Evolutionary conservation across 2,329 filamentous ascomycete species (phyloP).

Genomic region (Pseudogymnoascus sp.): DNA sequence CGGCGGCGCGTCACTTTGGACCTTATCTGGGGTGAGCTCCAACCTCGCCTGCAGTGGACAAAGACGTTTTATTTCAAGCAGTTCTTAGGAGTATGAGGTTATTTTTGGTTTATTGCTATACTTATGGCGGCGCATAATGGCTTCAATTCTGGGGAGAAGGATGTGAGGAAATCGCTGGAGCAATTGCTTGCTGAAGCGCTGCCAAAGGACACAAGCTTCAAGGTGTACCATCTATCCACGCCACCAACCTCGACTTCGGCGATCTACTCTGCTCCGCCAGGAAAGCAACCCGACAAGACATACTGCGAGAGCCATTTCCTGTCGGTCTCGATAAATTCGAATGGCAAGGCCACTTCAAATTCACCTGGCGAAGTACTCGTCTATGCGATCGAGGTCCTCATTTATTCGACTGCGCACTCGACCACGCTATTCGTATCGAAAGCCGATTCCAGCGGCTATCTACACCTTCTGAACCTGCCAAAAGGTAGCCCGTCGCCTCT

Average conservation of each 20-base stretch:
- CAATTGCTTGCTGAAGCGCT: slow-evolving; percentile 33
- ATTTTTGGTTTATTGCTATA: slow-evolving; percentile 16
- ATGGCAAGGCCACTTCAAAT: slow-evolving; percentile 22
- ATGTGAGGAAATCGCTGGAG: slow-evolving; percentile 22
- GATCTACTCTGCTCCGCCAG: slow-evolving; percentile 72
- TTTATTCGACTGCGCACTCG: slow-evolving; percentile 73
- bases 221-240: slow-evolving; percentile 79
- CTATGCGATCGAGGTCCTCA: slow-evolving; percentile 76
- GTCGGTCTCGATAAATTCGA: slow-evolving; percentile 42
- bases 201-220: slow-evolving; percentile 51
- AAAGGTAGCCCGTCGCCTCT: slow-evolving; percentile 63
- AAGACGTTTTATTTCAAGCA: neutral
- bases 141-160: slow-evolving; percentile 18
- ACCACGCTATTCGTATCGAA: slow-evolving; percentile 94
- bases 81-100: slow-evolving; percentile 4
- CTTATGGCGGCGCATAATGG: slow-evolving; percentile 26
- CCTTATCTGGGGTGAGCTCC: neutral
- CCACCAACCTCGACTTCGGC: slow-evolving; percentile 66
- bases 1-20: slow-evolving; percentile 3
- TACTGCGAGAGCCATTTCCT: slow-evolving; percentile 82
- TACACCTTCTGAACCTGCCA: slow-evolving; percentile 58
- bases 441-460: slow-evolving; percentile 88
- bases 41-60: no score
- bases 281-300: slow-evolving; percentile 64
- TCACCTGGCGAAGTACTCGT: slow-evolving; percentile 48